phyloP scores from a whole-genome alignment of 495 filamentous ascomycete species.

The Annulohypoxylon stygium region DNA sequence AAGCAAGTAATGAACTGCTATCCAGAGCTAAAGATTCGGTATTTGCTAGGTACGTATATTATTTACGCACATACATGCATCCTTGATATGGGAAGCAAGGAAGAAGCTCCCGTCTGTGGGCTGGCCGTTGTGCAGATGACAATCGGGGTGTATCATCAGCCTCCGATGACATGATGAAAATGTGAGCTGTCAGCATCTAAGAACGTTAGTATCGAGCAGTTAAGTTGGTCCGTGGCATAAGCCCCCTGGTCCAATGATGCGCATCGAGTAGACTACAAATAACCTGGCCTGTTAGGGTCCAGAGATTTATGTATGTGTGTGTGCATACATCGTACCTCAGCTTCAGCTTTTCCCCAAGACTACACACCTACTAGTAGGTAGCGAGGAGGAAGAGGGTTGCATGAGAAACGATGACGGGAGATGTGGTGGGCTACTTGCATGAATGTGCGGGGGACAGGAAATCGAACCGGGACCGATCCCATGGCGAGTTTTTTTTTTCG shows the following conservation, averaged over 20 bases:
- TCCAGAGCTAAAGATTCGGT: slow-evolving; percentile 36
- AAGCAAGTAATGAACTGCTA: slow-evolving; percentile 38
- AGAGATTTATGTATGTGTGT: neutral
- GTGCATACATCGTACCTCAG: slow-evolving; percentile 28
- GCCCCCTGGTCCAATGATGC: slow-evolving; percentile 43
- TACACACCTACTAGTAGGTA: neutral
- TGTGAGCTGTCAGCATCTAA: slow-evolving; percentile 45
- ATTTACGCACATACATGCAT: slow-evolving; percentile 4
- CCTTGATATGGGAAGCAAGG: slow-evolving; percentile 33
- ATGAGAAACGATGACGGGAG: slow-evolving; percentile 49
- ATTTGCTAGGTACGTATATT: slow-evolving; percentile 14
- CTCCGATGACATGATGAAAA: slow-evolving; percentile 45
- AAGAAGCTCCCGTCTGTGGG: slow-evolving; percentile 46
- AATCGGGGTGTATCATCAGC: slow-evolving; percentile 48
- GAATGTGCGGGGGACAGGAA: slow-evolving; percentile 52
- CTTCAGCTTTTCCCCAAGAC: slow-evolving; percentile 29
- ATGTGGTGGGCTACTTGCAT: slow-evolving; percentile 51
- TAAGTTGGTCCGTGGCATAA: slow-evolving; percentile 14
- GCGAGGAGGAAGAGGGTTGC: slow-evolving; percentile 45
- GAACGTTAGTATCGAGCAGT: slow-evolving; percentile 28
- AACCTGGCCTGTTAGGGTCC: slow-evolving; percentile 28
- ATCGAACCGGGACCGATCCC: slow-evolving; percentile 50
- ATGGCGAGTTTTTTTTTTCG: slow-evolving; percentile 37
- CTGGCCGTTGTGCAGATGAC: slow-evolving; percentile 45
- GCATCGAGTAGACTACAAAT: slow-evolving; percentile 35